Base-by-base conservation (phyloP, 352 stramenopile genomes). In the Pythium myriotylum region DNA sequence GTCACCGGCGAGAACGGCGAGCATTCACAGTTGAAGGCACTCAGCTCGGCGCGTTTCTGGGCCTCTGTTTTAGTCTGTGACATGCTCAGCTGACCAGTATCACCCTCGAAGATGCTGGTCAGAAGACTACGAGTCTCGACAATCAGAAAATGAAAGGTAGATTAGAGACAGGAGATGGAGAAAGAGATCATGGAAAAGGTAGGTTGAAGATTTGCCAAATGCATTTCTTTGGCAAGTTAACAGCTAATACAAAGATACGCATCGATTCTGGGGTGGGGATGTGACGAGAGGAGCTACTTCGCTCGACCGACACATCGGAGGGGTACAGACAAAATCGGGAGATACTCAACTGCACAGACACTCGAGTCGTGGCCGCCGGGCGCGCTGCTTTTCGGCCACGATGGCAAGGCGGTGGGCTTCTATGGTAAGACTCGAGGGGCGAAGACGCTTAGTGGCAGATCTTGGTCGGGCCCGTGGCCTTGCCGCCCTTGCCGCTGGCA, bases 191-290 rank as follows among this genome's bases (percentile, higher is more conserved):
- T n/a, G n/a, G n/a, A 40, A 14, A 40, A 14, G 8, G 8, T 14
- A 40, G 14, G 33, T 40, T 40, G 33, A 40, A 40, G 8, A 40
- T 16, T 29, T 29, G 41, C 41, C 41, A 48, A 48, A 48, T 48
- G 41, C 41, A 24, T 48, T 48, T 48, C 41, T 48, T 48, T 24
- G 41, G 19, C 41, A 20, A 48, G 27, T 16, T 48, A 29, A 48
- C 43, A 51, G 43, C 27, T n/a, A n/a, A 51, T 51, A 33, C 43
- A 51, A n/a, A 51, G 43, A 51, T 24, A 51, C 43, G 43, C 43
- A 51, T n/a, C n/a, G n/a, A n/a, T n/a, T n/a, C n/a, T n/a, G n/a
- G n/a, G n/a, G n/a, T n/a, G n/a, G 14, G 8, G 33, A 40, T 13
- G 47, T 54, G 47, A 26, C 16, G 10, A 54, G 33, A 5, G n/a